Conservation (phyloP, 1,284 basidiomycete genomes). For the Melampsora abietis-canadensis region DNA sequence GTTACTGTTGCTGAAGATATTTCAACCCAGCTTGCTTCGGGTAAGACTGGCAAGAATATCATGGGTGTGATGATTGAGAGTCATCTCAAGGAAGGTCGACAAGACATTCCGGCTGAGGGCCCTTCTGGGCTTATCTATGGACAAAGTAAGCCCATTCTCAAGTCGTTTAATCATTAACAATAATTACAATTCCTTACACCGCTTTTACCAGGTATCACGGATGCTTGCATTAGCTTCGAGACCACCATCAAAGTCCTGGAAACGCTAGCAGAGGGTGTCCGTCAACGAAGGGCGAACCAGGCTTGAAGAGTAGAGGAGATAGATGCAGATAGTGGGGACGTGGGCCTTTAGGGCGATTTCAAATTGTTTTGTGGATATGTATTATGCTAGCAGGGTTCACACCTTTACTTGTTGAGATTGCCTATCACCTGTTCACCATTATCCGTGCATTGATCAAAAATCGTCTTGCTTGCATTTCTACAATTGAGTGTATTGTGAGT, state of each 20-base stretch:
- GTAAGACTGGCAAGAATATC: slow-evolving; percentile 57
- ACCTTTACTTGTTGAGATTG: too few relatives aligned
- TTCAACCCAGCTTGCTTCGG: slow-evolving; percentile 62
- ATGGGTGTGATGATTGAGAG: slow-evolving; percentile 98
- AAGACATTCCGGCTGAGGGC: slow-evolving; percentile 76
- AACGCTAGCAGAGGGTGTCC: slow-evolving; percentile 10
- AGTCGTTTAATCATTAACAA: not conserved
- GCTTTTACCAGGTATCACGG: slow-evolving; percentile 2
- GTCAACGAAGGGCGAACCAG: slow-evolving; percentile 1
- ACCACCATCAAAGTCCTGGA: slow-evolving; percentile 8
- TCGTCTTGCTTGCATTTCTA: too few relatives aligned
- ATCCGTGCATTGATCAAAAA: too few relatives aligned
- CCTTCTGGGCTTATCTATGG: slow-evolving; percentile 66
- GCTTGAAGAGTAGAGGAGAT: not conserved
- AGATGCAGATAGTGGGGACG: too few relatives aligned
- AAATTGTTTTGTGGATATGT: too few relatives aligned
- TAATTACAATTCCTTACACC: not conserved
- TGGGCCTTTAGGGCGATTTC: too few relatives aligned
- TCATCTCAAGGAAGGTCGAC: slow-evolving; percentile 80
- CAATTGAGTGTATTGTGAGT: too few relatives aligned
- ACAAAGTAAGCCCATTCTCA: not conserved
- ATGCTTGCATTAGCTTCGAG: slow-evolving; percentile 20
- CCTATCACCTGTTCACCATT: too few relatives aligned
- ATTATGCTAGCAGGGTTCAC: too few relatives aligned
- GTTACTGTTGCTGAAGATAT: slow-evolving; percentile 59